Conservation (phyloP, 2,329 filamentous ascomycete genomes). For the Aureobasidium uvarum region DNA sequence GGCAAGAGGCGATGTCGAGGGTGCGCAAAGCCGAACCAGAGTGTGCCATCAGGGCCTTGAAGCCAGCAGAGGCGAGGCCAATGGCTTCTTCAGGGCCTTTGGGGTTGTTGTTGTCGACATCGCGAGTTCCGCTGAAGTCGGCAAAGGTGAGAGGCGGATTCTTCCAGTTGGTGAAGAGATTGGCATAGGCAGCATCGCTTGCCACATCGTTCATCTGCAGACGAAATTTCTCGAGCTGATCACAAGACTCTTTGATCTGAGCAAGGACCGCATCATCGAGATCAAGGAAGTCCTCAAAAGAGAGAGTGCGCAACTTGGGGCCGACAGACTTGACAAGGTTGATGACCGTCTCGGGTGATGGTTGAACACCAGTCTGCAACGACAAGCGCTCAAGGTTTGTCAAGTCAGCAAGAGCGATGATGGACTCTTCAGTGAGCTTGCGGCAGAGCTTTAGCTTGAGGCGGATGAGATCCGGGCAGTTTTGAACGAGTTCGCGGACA, state of each 20-base stretch:
- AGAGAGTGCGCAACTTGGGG: slow-evolving; percentile 68
- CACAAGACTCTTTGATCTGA: slow-evolving; percentile 68
- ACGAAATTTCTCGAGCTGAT: slow-evolving; percentile 69
- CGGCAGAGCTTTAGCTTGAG: slow-evolving; percentile 83
- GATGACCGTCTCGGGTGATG: slow-evolving; percentile 58
- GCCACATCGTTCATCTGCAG: slow-evolving; percentile 73
- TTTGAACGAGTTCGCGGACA: slow-evolving; percentile 58
- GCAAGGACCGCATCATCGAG: slow-evolving; percentile 68
- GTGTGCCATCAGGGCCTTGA: slow-evolving; percentile 79
- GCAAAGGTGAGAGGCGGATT: slow-evolving; percentile 69
- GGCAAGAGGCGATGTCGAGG: slow-evolving; percentile 78
- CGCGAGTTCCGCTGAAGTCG: slow-evolving; percentile 75
- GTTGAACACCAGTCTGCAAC: slow-evolving; percentile 62
- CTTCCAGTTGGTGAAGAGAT: slow-evolving; percentile 71
- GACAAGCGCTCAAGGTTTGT: slow-evolving; percentile 68
- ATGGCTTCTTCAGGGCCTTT: slow-evolving; percentile 61
- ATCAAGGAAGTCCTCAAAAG: slow-evolving; percentile 65
- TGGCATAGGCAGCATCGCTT: slow-evolving; percentile 70
- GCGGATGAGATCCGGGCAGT: slow-evolving; percentile 67
- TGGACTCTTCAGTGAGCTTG: slow-evolving; percentile 63
- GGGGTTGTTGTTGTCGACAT: slow-evolving; percentile 69
- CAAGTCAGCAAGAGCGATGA: slow-evolving; percentile 64
- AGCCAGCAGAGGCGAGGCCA: slow-evolving; percentile 72
- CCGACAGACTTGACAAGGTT: slow-evolving; percentile 64
- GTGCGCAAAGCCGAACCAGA: slow-evolving; percentile 65